phyloP scores from a whole-genome alignment of 2,329 filamentous ascomycete genomes.

The Boeremia lycopersici region DNA sequence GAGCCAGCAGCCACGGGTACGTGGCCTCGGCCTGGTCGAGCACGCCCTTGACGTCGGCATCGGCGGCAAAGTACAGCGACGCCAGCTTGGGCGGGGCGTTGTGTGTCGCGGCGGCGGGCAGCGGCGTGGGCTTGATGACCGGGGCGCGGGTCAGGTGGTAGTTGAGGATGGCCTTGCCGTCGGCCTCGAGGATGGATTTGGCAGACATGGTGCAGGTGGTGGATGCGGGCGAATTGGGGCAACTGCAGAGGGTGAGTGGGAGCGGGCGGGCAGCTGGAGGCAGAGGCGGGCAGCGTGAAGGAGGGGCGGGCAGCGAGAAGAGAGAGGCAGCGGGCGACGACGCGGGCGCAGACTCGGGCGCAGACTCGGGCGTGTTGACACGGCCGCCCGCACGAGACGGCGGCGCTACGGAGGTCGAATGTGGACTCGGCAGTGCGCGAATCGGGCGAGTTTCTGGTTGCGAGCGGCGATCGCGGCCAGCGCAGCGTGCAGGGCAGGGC shows the following conservation, averaged over 20 bases:
- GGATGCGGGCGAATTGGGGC: constrained; percentile 23
- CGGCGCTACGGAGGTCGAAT: constrained; percentile 16
- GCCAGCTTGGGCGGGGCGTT: constrained; percentile 91
- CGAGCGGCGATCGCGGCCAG: constrained; percentile 21
- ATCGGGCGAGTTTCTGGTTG: neutral
- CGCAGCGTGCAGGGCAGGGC: constrained; percentile 29
- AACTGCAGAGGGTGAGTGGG: constrained; percentile 34
- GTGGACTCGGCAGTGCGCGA: no score
- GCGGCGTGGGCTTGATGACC: constrained; percentile 97
- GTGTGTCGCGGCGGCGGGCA: constrained; percentile 82
- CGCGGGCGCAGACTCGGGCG: no score
- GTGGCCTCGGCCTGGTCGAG: constrained; percentile 95
- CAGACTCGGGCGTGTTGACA: constrained; percentile 8
- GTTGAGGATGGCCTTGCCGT: constrained; percentile 99
- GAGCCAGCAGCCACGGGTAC: constrained; percentile 90
- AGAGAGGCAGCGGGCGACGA: no score
- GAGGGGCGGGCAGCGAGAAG: neutral
- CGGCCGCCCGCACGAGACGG: constrained; percentile 23
- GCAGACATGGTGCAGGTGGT: constrained; percentile 73
- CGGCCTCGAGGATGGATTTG: constrained; percentile 97
- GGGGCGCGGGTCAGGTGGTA: constrained; percentile 98
- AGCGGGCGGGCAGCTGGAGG: neutral
- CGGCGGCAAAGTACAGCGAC: constrained; percentile 90
- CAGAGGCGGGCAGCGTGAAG: no score
- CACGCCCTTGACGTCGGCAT: constrained; percentile 79